These are phyloP conservation scores for Smallanthus sonchifolius DNA, from an alignment of 129 eudicot species.

Conservation along the genomic window DNA sequence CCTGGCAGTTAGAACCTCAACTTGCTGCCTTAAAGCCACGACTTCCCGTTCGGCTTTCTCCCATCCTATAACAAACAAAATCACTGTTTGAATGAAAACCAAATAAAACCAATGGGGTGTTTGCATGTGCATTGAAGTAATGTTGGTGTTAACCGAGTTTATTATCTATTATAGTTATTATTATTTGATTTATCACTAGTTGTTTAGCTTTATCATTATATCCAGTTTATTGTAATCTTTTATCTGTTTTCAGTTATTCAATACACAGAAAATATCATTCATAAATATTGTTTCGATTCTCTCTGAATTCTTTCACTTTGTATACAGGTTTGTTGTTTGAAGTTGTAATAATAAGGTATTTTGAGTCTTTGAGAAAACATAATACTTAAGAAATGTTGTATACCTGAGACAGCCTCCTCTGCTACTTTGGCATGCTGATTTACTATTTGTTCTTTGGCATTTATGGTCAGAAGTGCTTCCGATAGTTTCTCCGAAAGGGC, in stretches of 20 bases:
- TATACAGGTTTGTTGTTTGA: background rate
- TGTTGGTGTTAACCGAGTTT: no score
- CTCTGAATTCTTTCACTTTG: no score
- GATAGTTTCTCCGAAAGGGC: conserved; percentile 28
- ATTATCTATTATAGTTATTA: no score
- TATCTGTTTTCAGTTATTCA: no score
- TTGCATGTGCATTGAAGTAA: background rate
- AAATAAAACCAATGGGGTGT: background rate
- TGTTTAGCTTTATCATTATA: no score
- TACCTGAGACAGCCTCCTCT: conserved; percentile 48
- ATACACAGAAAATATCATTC: no score
- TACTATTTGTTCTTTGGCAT: conserved; percentile 36
- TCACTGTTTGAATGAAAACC: background rate
- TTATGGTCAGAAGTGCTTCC: conserved; percentile 28
- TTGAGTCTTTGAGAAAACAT: background rate
- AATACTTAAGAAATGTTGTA: background rate
- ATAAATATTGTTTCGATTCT: no score
- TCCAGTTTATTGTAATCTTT: no score
- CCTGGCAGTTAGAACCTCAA: conserved; percentile 23
- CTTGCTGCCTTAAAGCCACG: conserved; percentile 28
- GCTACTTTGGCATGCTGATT: conserved; percentile 39
- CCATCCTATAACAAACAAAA: conserved; percentile 37
- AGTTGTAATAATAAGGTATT: background rate
- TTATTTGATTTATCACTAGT: no score
- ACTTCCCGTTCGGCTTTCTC: conserved; percentile 43